phyloP scores from a whole-genome alignment of 306 rosid genomes.

The Lupinus albus region DNA sequence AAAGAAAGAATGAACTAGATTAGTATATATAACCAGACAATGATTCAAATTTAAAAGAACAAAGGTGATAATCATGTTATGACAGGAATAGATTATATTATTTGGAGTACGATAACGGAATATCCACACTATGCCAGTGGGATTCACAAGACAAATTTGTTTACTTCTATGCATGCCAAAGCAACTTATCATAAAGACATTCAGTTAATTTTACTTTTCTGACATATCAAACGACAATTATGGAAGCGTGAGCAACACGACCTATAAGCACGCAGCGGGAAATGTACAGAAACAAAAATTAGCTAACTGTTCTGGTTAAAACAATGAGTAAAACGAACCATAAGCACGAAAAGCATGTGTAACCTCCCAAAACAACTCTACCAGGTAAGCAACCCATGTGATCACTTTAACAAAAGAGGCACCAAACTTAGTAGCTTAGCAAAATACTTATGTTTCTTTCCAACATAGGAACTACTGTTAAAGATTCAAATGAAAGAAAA shows the following conservation, averaged over 20 bases:
- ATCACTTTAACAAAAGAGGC: constrained; percentile 8
- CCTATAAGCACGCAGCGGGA: not conserved
- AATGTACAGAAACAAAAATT: constrained; percentile 30
- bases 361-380: constrained; percentile 41
- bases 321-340: constrained; percentile 32
- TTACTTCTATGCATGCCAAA: constrained; percentile 11
- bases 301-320: constrained; percentile 32
- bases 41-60: constrained; percentile 33
- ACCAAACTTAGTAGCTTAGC: not conserved
- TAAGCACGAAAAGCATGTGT: constrained; percentile 49
- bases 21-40: constrained; percentile 37
- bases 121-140: constrained; percentile 24
- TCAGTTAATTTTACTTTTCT: constrained; percentile 18
- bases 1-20: constrained; percentile 42
- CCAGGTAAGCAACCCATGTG: constrained; percentile 31
- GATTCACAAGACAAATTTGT: constrained; percentile 14
- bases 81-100: constrained; percentile 14
- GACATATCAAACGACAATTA: constrained; percentile 30
- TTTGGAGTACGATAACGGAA: constrained; percentile 1
- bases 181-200: constrained; percentile 29
- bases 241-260: not conserved
- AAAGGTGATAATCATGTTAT: constrained; percentile 1
- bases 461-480: too few species aligned
- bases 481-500: too few species aligned
- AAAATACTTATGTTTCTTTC: too few species aligned